Evolutionary conservation across 805 yeast species (phyloP).

Genomic region (Metschnikowia shivogae): DNA sequence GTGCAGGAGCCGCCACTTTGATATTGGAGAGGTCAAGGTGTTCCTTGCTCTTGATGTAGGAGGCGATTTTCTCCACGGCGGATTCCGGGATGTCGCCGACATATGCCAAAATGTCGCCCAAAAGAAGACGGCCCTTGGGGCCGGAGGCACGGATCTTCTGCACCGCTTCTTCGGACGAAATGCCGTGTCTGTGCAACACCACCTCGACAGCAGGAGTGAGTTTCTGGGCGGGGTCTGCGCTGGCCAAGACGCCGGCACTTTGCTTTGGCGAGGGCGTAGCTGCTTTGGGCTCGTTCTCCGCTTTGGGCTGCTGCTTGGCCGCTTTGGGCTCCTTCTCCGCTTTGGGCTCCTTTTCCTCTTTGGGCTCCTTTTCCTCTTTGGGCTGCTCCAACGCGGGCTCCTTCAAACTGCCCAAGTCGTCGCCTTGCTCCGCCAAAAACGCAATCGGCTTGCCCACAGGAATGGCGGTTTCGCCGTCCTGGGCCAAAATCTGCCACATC

Average conservation of each 20-base stretch:
- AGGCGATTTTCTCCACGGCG: conserved; percentile 49
- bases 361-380: conserved; percentile 6
- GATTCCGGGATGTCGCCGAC: conserved; percentile 66
- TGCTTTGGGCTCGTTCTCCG: conserved; percentile 5
- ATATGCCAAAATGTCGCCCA: conserved; percentile 87
- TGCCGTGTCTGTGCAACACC: conserved; percentile 55
- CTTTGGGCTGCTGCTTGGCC: neutral
- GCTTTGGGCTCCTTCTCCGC: conserved; percentile 15
- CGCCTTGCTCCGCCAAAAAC: conserved; percentile 80
- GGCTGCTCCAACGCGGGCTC: conserved; percentile 44
- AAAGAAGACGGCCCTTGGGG: conserved; percentile 79
- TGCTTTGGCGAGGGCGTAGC: conserved; percentile 14
- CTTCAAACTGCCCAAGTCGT: conserved; percentile 64
- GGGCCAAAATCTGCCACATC: conserved; percentile 66
- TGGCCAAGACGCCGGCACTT: conserved; percentile 20
- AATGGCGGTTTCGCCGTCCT: conserved; percentile 74
- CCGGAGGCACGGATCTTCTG: conserved; percentile 78
- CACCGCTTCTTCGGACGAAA: conserved; percentile 68
- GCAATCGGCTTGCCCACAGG: conserved; percentile 92
- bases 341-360: conserved; percentile 12
- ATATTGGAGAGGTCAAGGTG: conserved; percentile 73
- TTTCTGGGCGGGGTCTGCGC: conserved; percentile 64
- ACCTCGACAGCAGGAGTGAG: conserved; percentile 76
- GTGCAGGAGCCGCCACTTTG: conserved; percentile 30
- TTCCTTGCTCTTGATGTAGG: conserved; percentile 51